Conservation (phyloP, 805 yeast genomes). For the Candida easanensis region DNA sequence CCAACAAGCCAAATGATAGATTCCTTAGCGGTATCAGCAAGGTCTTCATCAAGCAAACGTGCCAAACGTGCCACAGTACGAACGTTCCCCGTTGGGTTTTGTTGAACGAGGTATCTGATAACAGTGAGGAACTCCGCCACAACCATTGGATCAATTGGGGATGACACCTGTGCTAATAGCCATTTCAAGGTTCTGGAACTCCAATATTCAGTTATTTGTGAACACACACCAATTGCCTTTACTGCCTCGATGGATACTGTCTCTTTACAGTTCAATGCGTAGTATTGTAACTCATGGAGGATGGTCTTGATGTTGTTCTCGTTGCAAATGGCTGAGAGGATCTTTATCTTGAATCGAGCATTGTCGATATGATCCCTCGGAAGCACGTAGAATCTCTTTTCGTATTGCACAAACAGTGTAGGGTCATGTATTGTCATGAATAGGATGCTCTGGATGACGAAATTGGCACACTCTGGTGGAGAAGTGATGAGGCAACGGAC, state of each 20-base stretch:
- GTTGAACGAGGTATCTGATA: slow-evolving; percentile 68
- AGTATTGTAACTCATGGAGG: slow-evolving; percentile 62
- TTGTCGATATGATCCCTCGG: slow-evolving; percentile 48
- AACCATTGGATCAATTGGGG: slow-evolving; percentile 29
- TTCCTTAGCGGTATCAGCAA: slow-evolving; percentile 59
- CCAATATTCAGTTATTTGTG: slow-evolving; percentile 47
- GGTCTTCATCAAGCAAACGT: slow-evolving; percentile 26
- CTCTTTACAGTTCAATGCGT: slow-evolving; percentile 34
- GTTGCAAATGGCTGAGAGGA: slow-evolving; percentile 57
- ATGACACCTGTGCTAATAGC: slow-evolving; percentile 51
- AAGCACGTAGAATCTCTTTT: slow-evolving; percentile 49
- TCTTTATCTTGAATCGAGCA: slow-evolving; percentile 54
- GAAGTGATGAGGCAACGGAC: slow-evolving; percentile 38
- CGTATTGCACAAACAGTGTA: slow-evolving; percentile 35
- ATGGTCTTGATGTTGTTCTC: slow-evolving; percentile 49
- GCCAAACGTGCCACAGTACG: slow-evolving; percentile 54
- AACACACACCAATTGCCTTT: slow-evolving; percentile 59
- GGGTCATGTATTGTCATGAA: slow-evolving; percentile 36
- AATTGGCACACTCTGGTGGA: slow-evolving; percentile 31
- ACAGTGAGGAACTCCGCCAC: slow-evolving; percentile 70
- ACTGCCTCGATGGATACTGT: slow-evolving; percentile 47
- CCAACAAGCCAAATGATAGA: slow-evolving; percentile 91
- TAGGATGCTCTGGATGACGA: slow-evolving; percentile 47
- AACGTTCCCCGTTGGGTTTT: slow-evolving; percentile 49
- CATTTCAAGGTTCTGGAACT: slow-evolving; percentile 57